Conservation (phyloP, 108 stramenopile genomes). For the Phaeodactylum tricornutum region DNA sequence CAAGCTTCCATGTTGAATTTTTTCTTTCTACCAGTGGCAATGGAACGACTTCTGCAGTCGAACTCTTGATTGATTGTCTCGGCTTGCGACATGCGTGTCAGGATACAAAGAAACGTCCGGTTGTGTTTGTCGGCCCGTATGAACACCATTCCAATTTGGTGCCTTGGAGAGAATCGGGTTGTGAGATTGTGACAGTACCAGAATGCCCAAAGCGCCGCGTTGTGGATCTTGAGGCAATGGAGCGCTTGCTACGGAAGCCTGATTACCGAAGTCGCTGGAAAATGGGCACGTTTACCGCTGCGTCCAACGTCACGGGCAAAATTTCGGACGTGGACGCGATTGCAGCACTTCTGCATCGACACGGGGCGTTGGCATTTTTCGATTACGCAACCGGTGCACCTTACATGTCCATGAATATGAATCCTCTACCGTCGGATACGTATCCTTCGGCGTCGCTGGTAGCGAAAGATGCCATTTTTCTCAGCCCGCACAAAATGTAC, state of each 20-base stretch:
- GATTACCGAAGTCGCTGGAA: conserved; percentile 33
- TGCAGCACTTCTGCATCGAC: conserved; percentile 61
- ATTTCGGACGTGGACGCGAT: conserved; percentile 76
- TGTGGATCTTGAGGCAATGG: conserved; percentile 68
- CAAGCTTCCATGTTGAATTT: no score
- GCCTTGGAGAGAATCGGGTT: conserved; percentile 91
- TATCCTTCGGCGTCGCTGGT: conserved; percentile 37
- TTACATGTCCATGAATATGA: conserved; percentile 87
- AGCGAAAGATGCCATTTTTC: conserved; percentile 79
- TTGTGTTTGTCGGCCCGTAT: conserved; percentile 89
- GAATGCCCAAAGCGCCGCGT: conserved; percentile 22
- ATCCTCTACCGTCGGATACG: conserved; percentile 54
- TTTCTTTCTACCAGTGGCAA: conserved; percentile 58
- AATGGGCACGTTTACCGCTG: conserved; percentile 88
- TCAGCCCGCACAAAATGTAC: conserved; percentile 71
- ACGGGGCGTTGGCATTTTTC: conserved; percentile 86
- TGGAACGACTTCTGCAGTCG: conserved; percentile 90
- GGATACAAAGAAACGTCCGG: conserved; percentile 23
- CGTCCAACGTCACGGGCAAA: conserved; percentile 89
- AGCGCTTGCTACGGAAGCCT: conserved; percentile 37
- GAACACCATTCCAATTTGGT: conserved; percentile 97
- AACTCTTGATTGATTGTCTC: conserved; percentile 59
- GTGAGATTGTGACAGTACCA: conserved; percentile 50
- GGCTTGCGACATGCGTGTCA: conserved; percentile 18
- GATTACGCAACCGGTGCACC: conserved; percentile 97